phyloP scores from a whole-genome alignment of 2,329 filamentous ascomycete species.

The Clonostachys sp. region DNA sequence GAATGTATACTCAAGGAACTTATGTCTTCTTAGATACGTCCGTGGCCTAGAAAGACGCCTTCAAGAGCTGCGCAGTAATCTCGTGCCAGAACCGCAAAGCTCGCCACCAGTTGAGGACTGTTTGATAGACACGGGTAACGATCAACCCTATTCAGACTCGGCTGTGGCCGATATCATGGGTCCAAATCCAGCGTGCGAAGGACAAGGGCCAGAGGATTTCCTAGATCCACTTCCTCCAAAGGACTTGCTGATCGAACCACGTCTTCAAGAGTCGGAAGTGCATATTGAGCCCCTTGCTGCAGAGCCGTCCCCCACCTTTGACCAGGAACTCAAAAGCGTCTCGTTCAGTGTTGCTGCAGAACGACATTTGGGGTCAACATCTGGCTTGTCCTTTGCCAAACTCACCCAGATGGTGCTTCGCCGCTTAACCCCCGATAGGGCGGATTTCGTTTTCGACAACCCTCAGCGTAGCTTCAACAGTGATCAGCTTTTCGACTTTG shows the following conservation, averaged over 20 bases:
- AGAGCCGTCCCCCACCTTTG: conserved; percentile 13
- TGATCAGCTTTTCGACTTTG: conserved; percentile 12
- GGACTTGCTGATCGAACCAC: neutral
- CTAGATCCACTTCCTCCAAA: too few species aligned
- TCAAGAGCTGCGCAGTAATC: conserved; percentile 9
- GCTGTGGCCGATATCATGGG: too few species aligned
- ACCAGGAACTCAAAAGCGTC: conserved; percentile 25
- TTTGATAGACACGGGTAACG: too few species aligned
- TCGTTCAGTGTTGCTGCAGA: conserved; percentile 38
- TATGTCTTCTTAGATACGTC: conserved; percentile 14
- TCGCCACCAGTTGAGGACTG: neutral
- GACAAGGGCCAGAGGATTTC: too few species aligned
- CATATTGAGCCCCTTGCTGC: neutral
- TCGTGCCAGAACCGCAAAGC: neutral
- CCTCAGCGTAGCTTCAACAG: conserved; percentile 5
- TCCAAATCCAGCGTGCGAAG: too few species aligned
- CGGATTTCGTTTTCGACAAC: conserved; percentile 31
- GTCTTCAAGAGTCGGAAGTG: conserved; percentile 2
- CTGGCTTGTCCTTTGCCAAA: conserved; percentile 36
- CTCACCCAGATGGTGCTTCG: conserved; percentile 34
- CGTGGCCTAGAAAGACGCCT: conserved; percentile 20
- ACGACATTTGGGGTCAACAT: conserved; percentile 34
- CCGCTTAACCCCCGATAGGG: conserved; percentile 32
- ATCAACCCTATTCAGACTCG: too few species aligned
- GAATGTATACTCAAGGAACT: neutral